Evolutionary conservation across 2,329 filamentous ascomycete species (phyloP).

Genomic region (Sarocladium brachiariae): DNA sequence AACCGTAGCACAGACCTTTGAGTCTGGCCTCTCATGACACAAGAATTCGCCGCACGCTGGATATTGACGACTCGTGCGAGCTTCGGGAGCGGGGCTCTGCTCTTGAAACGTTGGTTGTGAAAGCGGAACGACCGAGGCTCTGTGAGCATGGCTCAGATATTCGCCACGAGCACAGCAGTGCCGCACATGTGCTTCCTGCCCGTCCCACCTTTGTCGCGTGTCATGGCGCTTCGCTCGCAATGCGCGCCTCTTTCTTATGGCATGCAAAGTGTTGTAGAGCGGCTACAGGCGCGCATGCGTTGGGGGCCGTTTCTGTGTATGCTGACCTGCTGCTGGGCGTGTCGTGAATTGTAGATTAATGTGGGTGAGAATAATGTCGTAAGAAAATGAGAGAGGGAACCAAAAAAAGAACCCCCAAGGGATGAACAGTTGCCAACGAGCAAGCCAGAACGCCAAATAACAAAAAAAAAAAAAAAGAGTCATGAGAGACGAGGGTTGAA

Average conservation of each 20-base stretch:
- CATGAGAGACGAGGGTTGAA: neutral
- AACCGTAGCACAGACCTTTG: slow-evolving; percentile 1
- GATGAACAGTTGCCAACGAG: too few species aligned
- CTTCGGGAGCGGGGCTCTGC: neutral
- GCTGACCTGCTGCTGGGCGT: too few species aligned
- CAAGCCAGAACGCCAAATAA: neutral
- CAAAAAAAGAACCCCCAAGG: neutral
- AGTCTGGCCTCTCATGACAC: slow-evolving; percentile 5
- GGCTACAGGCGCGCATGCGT: neutral
- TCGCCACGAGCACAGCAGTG: neutral
- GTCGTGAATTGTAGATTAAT: too few species aligned
- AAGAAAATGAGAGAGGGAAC: neutral
- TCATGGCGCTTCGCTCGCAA: neutral
- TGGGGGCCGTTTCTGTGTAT: neutral
- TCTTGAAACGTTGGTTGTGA: too few species aligned
- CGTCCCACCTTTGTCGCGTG: neutral
- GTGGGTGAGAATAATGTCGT: neutral
- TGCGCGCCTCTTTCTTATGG: neutral
- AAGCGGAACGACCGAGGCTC: neutral
- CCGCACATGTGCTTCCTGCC: neutral
- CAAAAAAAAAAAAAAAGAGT: neutral
- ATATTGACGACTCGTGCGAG: neutral
- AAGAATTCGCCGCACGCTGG: neutral
- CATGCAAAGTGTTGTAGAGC: neutral
- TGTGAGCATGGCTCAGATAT: neutral